Base-by-base conservation (phyloP, 768 basidiomycete genomes). In the Lyophyllum atratum region DNA sequence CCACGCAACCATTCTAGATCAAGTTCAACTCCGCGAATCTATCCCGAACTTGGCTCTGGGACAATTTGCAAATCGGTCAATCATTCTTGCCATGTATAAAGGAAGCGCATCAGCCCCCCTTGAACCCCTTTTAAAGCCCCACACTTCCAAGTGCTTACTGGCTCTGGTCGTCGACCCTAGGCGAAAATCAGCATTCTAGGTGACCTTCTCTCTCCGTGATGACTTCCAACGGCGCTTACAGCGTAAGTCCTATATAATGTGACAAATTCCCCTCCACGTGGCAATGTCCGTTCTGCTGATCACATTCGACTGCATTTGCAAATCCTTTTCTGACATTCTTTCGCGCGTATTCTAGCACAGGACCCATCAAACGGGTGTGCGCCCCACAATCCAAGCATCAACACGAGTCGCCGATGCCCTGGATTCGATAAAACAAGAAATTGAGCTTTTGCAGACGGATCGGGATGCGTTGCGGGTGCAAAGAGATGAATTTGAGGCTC, bases 401-500 rank as follows among this genome's bases (percentile, higher is more conserved):
- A 47, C 62, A 78, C 79, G 88, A 54, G 70, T 90, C 60, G 77
- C 79, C 54, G 92, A 93, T 56, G 81, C 86, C 37, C 81, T 96
- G 58, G 92, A 94, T 33, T 72, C 79, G 58, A 85, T 95, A 69
- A 84, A 86, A 62, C 83, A 83, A 45, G 93, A 95, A 75, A 93
- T 90, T 63, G 92, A 95, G 33, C 73, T 75, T 54, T 72, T 93
- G 45, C 71, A 84, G 4, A 73, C 79, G 25, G 92, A 95, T 22
- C 45, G 64, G 1, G 62, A 63, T 37, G 66, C 75, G 85, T 49
- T 90, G 60, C 81, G 92, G 49, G 80, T 76, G n/a, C 92, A 96
- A 74, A 77, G 93, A 40, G 95, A 97, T 66, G 96, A 98, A 57
- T 91, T 87, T 67, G 95, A 98, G 74, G 79, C 77, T 3, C 94